Evolutionary conservation across 495 filamentous ascomycete genomes (phyloP), one percentile per base, ranked within the genome.

Genomic region (Corynascus novoguineensis): DNA sequence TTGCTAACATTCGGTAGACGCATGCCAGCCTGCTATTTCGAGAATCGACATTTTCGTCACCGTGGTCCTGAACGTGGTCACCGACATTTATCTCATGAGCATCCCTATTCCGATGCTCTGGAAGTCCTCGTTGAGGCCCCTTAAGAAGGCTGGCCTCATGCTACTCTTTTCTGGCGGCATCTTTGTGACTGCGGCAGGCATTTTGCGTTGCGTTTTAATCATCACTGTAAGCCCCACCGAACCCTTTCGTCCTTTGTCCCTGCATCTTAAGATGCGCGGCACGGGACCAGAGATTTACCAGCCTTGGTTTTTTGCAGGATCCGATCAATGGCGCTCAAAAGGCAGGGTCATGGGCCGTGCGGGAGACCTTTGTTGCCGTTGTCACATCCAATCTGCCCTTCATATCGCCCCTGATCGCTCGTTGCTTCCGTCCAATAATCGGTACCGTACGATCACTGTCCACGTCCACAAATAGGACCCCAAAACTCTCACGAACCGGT

Each of bases 31-130:
- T 11, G 77, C 76, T 15, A 72, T 79, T 9, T 72, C 78, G 4
- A 70, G 64, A 27, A 67, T 73, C 11, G 66, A 75, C 22, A 68
- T 80, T 29, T 73, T 67, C 38, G 72, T 73, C n/a, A 76, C 74
- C 1, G 72, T 81, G 21, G 68, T 73, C 31, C 44, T 75, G 15
- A 82, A 81, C 55, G 68, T 80, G 15, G 1, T 68, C 5, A 81
- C 80, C 0, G 80, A 82, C 55, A 42, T 78, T n/a, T 82, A 81
- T 51, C 70, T 82, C 9, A 71, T 83, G 46, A 68, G 69, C 45
- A 75, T 82, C 10, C 79, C 79, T 0, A 71, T 83, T 12, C 79
- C 79, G 0, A 75, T 83, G 70, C 68, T 81, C 4, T 81, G 76
- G 78, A 63, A 68, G 60, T 72, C 77, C 0, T 72, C 68, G 2